Evolutionary conservation across 1,284 basidiomycete species (phyloP), one percentile per base, ranked within the genome.

Genomic region (Mycosarcoma maydis): DNA sequence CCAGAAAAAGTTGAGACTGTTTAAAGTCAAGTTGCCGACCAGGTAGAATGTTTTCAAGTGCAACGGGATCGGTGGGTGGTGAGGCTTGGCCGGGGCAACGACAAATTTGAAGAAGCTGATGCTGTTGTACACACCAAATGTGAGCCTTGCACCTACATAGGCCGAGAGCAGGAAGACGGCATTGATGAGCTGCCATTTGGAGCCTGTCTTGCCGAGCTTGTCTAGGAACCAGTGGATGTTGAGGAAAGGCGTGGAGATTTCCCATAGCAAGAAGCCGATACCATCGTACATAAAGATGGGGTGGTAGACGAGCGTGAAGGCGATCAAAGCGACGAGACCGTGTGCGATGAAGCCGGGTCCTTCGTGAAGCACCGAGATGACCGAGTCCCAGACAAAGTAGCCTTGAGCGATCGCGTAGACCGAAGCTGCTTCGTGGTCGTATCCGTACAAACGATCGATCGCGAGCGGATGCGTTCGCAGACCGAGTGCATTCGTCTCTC

Each of bases 211-310:
- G 43, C 78, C 73, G 33, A 80, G 71, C 56, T 83, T 83, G 77
- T 83, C 83, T 32, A 82, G 57, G 66, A 82, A 82, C 83, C 83
- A 83, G 62, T 83, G 83, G 17, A 82, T 78, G 72, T 83, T 82
- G 44, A 83, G 80, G 77, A 83, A 83, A 9, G 79, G 77, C 26
- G 80, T 81, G 48, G 75, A 77, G 24, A 76, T 74, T 69, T 80
- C 79, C 79, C 82, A 81, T 22, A 83, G 73, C 38, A 83, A 58
- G 73, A 83, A 80, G 14, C 72, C 69, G 32, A 82, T 75, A 10
- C 80, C 82, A 33, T 82, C 80, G 60, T 77, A 80, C 73, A 82
- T 75, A 38, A 83, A 75, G 68, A 83, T 77, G 22, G 82, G 82
- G 44, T 71, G 67, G 45, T 79, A 80, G 23, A 74, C 76, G 38